phyloP scores from a whole-genome alignment of 1,284 basidiomycete genomes.

The Pascua guehoae region DNA sequence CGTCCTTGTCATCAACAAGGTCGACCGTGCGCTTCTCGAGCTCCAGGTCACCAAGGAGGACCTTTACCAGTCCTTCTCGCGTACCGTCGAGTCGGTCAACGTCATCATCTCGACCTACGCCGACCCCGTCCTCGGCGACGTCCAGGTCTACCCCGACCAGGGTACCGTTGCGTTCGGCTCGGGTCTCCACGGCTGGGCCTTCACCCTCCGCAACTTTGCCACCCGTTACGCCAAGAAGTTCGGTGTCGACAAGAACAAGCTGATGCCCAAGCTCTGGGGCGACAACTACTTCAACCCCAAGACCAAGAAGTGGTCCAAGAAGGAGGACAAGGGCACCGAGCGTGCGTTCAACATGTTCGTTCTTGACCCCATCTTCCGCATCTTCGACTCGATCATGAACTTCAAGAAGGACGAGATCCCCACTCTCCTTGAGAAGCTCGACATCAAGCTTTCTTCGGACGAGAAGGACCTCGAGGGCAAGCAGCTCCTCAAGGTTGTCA shows the following conservation, averaged over 20 bases:
- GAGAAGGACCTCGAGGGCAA: slow-evolving; percentile 97
- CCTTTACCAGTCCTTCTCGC: slow-evolving; percentile 95
- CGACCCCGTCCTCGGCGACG: slow-evolving; percentile 91
- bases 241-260: slow-evolving; percentile 97
- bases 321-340: slow-evolving; percentile 78
- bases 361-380: slow-evolving; percentile 97
- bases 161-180: slow-evolving; percentile 99
- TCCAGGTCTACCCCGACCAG: slow-evolving; percentile 98
- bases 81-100: slow-evolving; percentile 97
- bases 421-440: slow-evolving; percentile 93
- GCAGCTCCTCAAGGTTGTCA: slow-evolving; percentile 92
- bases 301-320: slow-evolving; percentile 95
- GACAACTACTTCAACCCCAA: slow-evolving; percentile 99
- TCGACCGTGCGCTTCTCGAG: slow-evolving; percentile 98
- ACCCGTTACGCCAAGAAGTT: slow-evolving; percentile 96
- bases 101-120: slow-evolving; percentile 98
- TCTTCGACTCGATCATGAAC: slow-evolving; percentile 99
- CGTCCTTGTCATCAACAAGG: slow-evolving; percentile 99
- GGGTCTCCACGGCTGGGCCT: slow-evolving; percentile 99
- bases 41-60: slow-evolving; percentile 96
- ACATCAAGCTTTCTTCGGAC: slow-evolving; percentile 81
- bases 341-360: slow-evolving; percentile 95
- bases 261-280: slow-evolving; percentile 98
- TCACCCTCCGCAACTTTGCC: slow-evolving; percentile 98
- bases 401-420: slow-evolving; percentile 92